A percentile compares a stretch with the other conserved stretches of the same genome.
These are phyloP conservation scores for Phytopythium boreale DNA, from an alignment of 352 stramenopile species.

Conservation along the genomic window DNA sequence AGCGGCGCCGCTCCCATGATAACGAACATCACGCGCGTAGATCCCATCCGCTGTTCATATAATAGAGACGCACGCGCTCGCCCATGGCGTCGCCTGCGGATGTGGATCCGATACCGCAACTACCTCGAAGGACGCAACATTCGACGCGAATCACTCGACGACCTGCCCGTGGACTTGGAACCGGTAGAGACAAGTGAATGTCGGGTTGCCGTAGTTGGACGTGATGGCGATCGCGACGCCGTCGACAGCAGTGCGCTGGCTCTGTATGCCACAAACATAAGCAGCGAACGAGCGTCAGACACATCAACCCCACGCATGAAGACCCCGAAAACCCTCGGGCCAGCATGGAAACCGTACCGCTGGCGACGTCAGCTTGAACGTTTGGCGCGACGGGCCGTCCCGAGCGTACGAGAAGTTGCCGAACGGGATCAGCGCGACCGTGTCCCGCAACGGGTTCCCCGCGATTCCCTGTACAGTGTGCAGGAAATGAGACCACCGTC, in stretches of 20 bases:
- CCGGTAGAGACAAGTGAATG: slow-evolving; percentile 91
- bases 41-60: slow-evolving; percentile 3
- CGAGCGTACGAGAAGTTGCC: slow-evolving; percentile 74
- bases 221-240: slow-evolving; percentile 70
- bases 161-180: slow-evolving; percentile 74
- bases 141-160: not conserved
- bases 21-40: not conserved
- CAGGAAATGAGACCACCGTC: not conserved
- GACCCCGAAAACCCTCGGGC: not conserved
- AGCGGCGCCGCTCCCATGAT: too few species aligned
- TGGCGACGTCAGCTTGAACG: slow-evolving; percentile 53
- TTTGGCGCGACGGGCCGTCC: slow-evolving; percentile 51
- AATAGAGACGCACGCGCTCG: slow-evolving; percentile 1
- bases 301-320: not conserved
- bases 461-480: slow-evolving; percentile 36
- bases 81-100: not conserved
- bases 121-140: not conserved
- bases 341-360: slow-evolving; percentile 21
- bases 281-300: not conserved
- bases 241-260: slow-evolving; percentile 49
- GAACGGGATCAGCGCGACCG: slow-evolving; percentile 52
- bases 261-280: slow-evolving; percentile 18
- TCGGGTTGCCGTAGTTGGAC: slow-evolving; percentile 80
- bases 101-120: not conserved
- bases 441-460: slow-evolving; percentile 33